Conservation (phyloP, 768 basidiomycete genomes). For the Suillus americanus region DNA sequence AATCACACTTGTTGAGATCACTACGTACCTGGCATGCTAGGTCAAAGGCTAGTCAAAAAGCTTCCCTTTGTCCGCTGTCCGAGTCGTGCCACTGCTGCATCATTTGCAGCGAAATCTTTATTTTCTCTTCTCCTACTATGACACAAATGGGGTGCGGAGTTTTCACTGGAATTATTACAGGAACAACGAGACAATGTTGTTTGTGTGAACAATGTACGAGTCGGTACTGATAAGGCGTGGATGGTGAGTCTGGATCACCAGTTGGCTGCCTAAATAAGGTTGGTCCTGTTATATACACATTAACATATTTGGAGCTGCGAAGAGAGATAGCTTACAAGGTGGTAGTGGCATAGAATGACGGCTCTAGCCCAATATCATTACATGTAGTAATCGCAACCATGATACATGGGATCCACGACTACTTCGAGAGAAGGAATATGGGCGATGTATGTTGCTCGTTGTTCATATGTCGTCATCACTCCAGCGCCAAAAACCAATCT, state of each 20-base stretch:
- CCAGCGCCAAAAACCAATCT: not conserved
- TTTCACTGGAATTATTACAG: not conserved
- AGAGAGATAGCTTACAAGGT: not conserved
- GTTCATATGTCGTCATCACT: constrained; percentile 16
- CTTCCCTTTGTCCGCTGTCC: not conserved
- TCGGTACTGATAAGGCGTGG: not conserved
- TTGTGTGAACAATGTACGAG: not conserved
- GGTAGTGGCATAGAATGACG: not conserved
- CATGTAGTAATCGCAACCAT: not conserved
- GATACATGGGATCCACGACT: not conserved
- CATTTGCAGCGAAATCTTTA: not conserved
- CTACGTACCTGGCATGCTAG: not conserved
- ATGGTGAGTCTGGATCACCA: not conserved
- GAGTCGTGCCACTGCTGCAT: too few species aligned
- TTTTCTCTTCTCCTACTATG: not conserved
- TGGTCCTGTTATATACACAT: not conserved
- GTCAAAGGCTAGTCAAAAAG: not conserved
- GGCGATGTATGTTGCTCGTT: constrained; percentile 10
- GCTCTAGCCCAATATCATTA: not conserved
- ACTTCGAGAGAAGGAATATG: constrained; percentile 19
- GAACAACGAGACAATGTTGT: not conserved
- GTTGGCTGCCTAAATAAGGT: not conserved
- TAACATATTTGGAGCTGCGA: not conserved
- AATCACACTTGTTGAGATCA: not conserved
- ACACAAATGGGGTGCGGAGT: not conserved